These are phyloP conservation scores for Aspergillus persii DNA, from an alignment of 2,329 filamentous ascomycete species.

Conservation along the genomic window DNA sequence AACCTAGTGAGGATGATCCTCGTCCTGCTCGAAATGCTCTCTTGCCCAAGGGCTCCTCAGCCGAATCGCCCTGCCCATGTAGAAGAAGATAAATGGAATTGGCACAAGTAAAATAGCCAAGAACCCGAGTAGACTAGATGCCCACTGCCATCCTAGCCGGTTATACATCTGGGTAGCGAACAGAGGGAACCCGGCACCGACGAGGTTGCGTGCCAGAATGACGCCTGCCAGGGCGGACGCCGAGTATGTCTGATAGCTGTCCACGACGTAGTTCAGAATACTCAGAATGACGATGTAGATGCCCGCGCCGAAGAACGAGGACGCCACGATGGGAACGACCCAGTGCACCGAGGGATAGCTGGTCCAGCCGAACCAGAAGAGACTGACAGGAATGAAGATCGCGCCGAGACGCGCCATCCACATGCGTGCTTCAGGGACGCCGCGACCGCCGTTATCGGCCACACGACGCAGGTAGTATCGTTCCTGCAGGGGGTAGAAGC, in stretches of 20 bases:
- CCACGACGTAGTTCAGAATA: conserved; percentile 73
- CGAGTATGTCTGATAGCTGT: conserved; percentile 68
- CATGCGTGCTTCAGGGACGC: conserved; percentile 63
- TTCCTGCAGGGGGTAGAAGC: conserved; percentile 50
- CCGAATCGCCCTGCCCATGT: conserved; percentile 29
- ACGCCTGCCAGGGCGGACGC: conserved; percentile 74
- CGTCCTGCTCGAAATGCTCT: conserved; percentile 28
- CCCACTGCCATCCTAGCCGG: conserved; percentile 37
- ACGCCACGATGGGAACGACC: conserved; percentile 66
- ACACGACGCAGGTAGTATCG: conserved; percentile 40
- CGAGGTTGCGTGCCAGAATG: conserved; percentile 67
- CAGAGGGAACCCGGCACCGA: conserved; percentile 33
- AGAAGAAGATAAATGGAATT: conserved; percentile 41
- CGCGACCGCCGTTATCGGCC: conserved; percentile 47
- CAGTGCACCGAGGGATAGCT: conserved; percentile 61
- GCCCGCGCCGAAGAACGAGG: conserved; percentile 64
- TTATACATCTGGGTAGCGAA: conserved; percentile 39
- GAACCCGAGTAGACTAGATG: conserved; percentile 38
- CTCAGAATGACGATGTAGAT: conserved; percentile 72
- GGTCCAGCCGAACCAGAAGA: conserved; percentile 69
- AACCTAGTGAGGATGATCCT: conserved; percentile 24
- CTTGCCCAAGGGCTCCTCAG: conserved; percentile 29
- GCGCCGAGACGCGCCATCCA: conserved; percentile 63
- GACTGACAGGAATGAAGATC: conserved; percentile 60
- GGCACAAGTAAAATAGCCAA: conserved; percentile 36